These are phyloP conservation scores for Exophiala mesophila DNA, from an alignment of 2,329 filamentous ascomycete genomes.

Conservation along the genomic window DNA sequence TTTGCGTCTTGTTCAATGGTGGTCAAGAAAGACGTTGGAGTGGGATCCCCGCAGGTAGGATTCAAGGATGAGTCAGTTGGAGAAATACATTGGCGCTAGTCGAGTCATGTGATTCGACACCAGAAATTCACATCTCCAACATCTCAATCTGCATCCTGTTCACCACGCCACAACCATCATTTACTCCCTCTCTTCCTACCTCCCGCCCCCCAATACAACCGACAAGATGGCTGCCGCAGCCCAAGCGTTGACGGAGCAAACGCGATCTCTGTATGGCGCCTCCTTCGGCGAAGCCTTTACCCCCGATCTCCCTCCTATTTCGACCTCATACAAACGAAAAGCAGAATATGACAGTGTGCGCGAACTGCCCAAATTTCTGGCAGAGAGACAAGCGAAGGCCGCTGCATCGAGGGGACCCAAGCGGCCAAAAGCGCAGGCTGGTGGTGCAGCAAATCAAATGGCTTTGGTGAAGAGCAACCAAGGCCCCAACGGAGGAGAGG, in stretches of 20 bases:
- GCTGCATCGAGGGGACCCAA: constrained; percentile 59
- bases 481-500: constrained; percentile 36
- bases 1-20: no score
- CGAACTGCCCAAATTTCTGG: constrained; percentile 70
- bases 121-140: not conserved
- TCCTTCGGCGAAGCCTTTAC: constrained; percentile 44
- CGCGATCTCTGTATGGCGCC: constrained; percentile 43
- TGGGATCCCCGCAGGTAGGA: no score
- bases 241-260: constrained; percentile 40
- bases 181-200: not conserved
- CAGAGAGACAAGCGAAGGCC: constrained; percentile 69
- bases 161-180: no score
- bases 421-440: constrained; percentile 53
- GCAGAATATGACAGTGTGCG: constrained; percentile 72
- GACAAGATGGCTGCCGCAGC: constrained; percentile 25
- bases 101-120: not conserved
- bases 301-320: constrained; percentile 31
- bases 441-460: constrained; percentile 58
- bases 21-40: no score
- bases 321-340: constrained; percentile 42
- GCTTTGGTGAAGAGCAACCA: constrained; percentile 56
- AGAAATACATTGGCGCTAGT: not conserved
- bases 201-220: not conserved
- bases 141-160: no score
- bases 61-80: not conserved